These are phyloP conservation scores for Hymenoscyphus albidus DNA, from an alignment of 2,329 filamentous ascomycete species.

Conservation along the genomic window DNA sequence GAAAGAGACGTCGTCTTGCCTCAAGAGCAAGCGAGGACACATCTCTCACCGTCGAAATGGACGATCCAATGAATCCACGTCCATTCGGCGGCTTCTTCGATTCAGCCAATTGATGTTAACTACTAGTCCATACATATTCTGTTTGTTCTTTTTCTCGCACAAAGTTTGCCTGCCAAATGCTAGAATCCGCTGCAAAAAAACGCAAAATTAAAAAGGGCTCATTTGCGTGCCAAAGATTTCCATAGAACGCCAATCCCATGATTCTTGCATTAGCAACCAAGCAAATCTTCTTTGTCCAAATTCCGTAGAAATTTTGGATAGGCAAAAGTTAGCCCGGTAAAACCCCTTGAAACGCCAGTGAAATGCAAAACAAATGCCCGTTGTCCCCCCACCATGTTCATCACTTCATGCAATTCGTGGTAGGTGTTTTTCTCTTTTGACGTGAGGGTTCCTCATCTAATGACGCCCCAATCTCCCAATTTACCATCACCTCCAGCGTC, in stretches of 20 bases:
- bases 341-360: background rate
- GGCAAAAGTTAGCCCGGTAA: background rate
- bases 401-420: background rate
- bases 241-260: background rate
- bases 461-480: slow-evolving; percentile 78
- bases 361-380: background rate
- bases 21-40: background rate
- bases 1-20: background rate
- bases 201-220: background rate
- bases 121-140: background rate
- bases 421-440: background rate
- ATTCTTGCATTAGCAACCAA: background rate
- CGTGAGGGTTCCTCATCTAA: slow-evolving; percentile 51
- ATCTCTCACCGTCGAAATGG: background rate
- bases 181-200: slow-evolving; percentile 2
- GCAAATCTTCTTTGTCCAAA: background rate
- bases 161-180: background rate
- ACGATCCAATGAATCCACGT: background rate
- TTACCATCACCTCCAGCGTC: slow-evolving; percentile 56
- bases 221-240: background rate
- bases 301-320: too few relatives aligned
- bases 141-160: background rate
- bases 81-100: background rate
- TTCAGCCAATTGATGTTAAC: background rate
- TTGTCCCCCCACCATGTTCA: background rate